phyloP scores from a whole-genome alignment of 176 grass and related monocot genomes.

The Saccharum spontaneum region DNA sequence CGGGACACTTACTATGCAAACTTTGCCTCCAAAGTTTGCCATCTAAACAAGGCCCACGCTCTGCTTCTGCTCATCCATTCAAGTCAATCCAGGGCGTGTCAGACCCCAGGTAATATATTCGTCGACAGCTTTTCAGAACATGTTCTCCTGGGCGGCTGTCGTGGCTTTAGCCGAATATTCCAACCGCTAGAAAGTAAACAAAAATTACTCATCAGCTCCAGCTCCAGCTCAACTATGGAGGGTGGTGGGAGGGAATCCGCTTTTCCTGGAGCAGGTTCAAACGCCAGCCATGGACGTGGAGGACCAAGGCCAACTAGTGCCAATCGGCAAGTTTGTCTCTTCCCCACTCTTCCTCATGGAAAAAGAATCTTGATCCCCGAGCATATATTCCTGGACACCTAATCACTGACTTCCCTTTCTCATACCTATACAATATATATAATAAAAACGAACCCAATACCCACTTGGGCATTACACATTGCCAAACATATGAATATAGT shows the following conservation, averaged over 20 bases:
- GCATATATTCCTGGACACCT: slow-evolving; percentile 56
- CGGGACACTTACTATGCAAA: too few species aligned
- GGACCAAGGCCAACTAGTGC: slow-evolving; percentile 31
- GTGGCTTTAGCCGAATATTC: slow-evolving; percentile 38
- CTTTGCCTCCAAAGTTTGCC: too few species aligned
- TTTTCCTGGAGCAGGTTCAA: slow-evolving; percentile 53
- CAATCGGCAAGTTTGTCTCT: slow-evolving; percentile 42
- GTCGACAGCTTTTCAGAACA: slow-evolving; percentile 51
- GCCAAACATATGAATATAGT: neutral
- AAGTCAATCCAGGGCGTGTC: slow-evolving; percentile 23
- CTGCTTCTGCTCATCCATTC: slow-evolving; percentile 46
- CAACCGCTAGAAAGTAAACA: slow-evolving; percentile 41
- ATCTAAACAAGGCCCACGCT: too few species aligned
- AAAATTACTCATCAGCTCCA: slow-evolving; percentile 14
- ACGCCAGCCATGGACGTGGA: slow-evolving; percentile 28
- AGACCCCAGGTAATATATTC: slow-evolving; percentile 36
- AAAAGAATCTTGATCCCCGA: slow-evolving; percentile 45
- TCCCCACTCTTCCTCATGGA: slow-evolving; percentile 28
- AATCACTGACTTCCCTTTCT: slow-evolving; percentile 20
- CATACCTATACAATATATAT: neutral
- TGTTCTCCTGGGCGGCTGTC: slow-evolving; percentile 36
- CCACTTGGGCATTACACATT: slow-evolving; percentile 28
- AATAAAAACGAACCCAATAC: slow-evolving; percentile 11
- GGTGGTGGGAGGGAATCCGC: slow-evolving; percentile 41
- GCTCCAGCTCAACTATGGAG: slow-evolving; percentile 36